These are phyloP conservation scores for Atkinsonella texensis DNA, from an alignment of 2,329 filamentous ascomycete species.

Conservation along the genomic window DNA sequence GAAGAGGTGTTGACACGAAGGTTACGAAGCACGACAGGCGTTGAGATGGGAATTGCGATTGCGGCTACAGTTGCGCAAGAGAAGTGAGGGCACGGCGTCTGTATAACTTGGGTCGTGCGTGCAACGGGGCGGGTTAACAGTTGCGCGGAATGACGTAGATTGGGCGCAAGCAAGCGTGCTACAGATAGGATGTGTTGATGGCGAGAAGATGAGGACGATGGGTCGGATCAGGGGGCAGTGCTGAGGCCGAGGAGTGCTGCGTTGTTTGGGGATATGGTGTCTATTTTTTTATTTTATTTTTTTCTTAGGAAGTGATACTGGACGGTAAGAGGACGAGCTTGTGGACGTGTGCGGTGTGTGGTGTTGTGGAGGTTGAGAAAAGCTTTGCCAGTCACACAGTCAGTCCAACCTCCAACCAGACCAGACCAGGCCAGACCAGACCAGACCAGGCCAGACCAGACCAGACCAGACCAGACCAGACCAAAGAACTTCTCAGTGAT, in stretches of 20 bases:
- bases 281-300: neutral
- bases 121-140: neutral
- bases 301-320: neutral
- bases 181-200: neutral
- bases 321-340: conserved; percentile 2
- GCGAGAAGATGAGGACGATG: neutral
- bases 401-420: too few relatives aligned
- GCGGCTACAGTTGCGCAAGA: neutral
- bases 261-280: conserved; percentile 3
- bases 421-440: too few relatives aligned
- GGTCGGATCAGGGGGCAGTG: neutral
- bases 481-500: too few relatives aligned
- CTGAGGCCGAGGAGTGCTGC: conserved; percentile 1
- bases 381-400: conserved; percentile 3
- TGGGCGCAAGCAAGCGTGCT: neutral
- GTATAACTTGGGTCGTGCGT: neutral
- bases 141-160: conserved; percentile 3
- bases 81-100: neutral
- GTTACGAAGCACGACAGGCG: neutral
- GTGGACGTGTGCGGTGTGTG: conserved; percentile 1
- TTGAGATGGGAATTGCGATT: neutral
- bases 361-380: conserved; percentile 6
- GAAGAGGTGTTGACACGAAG: neutral
- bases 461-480: too few relatives aligned
- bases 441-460: too few relatives aligned